Conservation (phyloP, 257 asterid species). For the Datura wrightii region DNA sequence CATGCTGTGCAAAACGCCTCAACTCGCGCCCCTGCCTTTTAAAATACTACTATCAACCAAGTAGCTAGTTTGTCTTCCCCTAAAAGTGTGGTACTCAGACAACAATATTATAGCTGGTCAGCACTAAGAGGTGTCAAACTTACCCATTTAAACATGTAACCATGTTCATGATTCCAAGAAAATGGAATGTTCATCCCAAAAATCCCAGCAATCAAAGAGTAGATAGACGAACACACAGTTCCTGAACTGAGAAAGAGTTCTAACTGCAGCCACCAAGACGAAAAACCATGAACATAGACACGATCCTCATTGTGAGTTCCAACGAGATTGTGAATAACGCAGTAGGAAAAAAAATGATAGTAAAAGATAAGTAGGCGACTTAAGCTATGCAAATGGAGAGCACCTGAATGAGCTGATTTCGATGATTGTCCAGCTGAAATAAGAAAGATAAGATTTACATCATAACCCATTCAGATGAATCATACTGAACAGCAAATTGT, state of each 20-base stretch:
- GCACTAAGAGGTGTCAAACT: slow-evolving; percentile 20
- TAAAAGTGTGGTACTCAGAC: background rate
- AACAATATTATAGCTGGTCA: background rate
- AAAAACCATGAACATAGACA: slow-evolving; percentile 11
- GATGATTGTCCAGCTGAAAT: slow-evolving; percentile 90
- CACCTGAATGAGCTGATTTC: slow-evolving; percentile 97
- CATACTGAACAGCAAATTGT: background rate
- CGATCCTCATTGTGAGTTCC: background rate
- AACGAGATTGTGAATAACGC: background rate
- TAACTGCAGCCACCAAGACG: slow-evolving; percentile 54
- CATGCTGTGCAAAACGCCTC: too few relatives aligned
- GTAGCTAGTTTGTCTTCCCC: background rate
- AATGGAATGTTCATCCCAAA: slow-evolving; percentile 95
- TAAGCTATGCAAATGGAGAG: slow-evolving; percentile 11
- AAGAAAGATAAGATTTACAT: slow-evolving; percentile 31
- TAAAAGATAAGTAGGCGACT: background rate
- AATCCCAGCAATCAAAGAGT: slow-evolving; percentile 71
- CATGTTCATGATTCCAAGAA: slow-evolving; percentile 64
- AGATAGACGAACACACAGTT: slow-evolving; percentile 63
- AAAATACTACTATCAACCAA: background rate
- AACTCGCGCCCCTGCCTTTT: too few relatives aligned
- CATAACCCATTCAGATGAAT: background rate
- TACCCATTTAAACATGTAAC: slow-evolving; percentile 93
- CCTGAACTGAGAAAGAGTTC: slow-evolving; percentile 93
- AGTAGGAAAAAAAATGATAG: background rate